Evolutionary conservation across 345 rosid species (phyloP).

Genomic region (Cardamine occulta): DNA sequence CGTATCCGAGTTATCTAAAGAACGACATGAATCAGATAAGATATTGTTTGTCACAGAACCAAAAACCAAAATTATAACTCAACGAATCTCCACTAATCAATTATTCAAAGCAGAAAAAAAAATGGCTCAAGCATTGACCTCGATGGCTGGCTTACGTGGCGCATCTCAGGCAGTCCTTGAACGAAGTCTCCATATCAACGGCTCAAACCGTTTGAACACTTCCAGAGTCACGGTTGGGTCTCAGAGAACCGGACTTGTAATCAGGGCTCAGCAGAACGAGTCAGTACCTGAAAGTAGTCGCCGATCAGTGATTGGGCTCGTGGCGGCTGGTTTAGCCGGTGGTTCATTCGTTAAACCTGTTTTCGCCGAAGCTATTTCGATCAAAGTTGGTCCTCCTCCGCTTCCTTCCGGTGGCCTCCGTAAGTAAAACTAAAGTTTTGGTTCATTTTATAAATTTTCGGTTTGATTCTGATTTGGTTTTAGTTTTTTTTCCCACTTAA

Average conservation of each 20-base stretch:
- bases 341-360: slow-evolving; percentile 74
- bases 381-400: slow-evolving; percentile 89
- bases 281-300: slow-evolving; percentile 67
- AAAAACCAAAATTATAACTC: slow-evolving; percentile 28
- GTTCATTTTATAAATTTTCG: not conserved
- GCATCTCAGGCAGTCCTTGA: slow-evolving; percentile 69
- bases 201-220: slow-evolving; percentile 52
- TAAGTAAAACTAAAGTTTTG: slow-evolving; percentile 49
- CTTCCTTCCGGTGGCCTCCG: slow-evolving; percentile 91
- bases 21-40: slow-evolving; percentile 49
- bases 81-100: slow-evolving; percentile 35
- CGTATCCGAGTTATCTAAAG: slow-evolving; percentile 59
- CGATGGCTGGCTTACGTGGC: slow-evolving; percentile 76
- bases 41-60: slow-evolving; percentile 40
- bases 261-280: slow-evolving; percentile 66
- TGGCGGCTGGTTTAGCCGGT: slow-evolving; percentile 73
- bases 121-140: slow-evolving; percentile 69
- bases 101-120: slow-evolving; percentile 27
- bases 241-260: slow-evolving; percentile 48
- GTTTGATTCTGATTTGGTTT: not conserved
- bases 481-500: not conserved
- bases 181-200: slow-evolving; percentile 53
- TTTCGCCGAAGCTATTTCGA: slow-evolving; percentile 70
- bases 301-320: slow-evolving; percentile 71
- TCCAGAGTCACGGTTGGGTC: slow-evolving; percentile 41